Evolutionary conservation across 495 filamentous ascomycete genomes (phyloP).

Genomic region (Rusavskia elegans): DNA sequence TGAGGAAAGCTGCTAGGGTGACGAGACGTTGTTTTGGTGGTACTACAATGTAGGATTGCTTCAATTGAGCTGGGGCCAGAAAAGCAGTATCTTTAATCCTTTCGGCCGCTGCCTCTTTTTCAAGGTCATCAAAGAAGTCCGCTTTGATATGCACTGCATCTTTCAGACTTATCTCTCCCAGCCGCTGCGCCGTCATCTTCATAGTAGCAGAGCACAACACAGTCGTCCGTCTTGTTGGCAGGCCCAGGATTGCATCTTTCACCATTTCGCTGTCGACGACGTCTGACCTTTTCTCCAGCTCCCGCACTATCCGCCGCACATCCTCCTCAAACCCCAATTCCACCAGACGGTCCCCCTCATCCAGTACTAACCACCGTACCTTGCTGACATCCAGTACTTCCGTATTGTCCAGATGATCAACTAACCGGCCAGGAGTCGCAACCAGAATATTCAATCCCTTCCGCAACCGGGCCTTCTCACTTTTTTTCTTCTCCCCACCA

Average conservation of each 20-base stretch:
- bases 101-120: slow-evolving; percentile 18
- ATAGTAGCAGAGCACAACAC: slow-evolving; percentile 93
- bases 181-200: slow-evolving; percentile 84
- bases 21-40: slow-evolving; percentile 83
- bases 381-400: slow-evolving; percentile 74
- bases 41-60: slow-evolving; percentile 74
- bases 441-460: slow-evolving; percentile 93
- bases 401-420: slow-evolving; percentile 84
- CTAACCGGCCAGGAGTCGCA: slow-evolving; percentile 79
- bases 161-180: slow-evolving; percentile 88
- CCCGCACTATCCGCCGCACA: slow-evolving; percentile 60
- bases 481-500: slow-evolving; percentile 94
- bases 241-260: slow-evolving; percentile 14
- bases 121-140: background rate
- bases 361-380: slow-evolving; percentile 83
- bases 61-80: slow-evolving; percentile 79
- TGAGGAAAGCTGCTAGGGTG: slow-evolving; percentile 66
- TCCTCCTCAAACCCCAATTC: slow-evolving; percentile 94
- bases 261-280: slow-evolving; percentile 13
- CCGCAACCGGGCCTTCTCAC: slow-evolving; percentile 79
- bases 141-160: slow-evolving; percentile 78
- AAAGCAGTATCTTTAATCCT: slow-evolving; percentile 44
- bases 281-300: slow-evolving; percentile 39
- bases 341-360: slow-evolving; percentile 93
- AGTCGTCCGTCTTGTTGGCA: slow-evolving; percentile 67